These are phyloP conservation scores for Annona squamosa DNA, from an alignment of 164 flowering plant genomes.

Conservation along the genomic window DNA sequence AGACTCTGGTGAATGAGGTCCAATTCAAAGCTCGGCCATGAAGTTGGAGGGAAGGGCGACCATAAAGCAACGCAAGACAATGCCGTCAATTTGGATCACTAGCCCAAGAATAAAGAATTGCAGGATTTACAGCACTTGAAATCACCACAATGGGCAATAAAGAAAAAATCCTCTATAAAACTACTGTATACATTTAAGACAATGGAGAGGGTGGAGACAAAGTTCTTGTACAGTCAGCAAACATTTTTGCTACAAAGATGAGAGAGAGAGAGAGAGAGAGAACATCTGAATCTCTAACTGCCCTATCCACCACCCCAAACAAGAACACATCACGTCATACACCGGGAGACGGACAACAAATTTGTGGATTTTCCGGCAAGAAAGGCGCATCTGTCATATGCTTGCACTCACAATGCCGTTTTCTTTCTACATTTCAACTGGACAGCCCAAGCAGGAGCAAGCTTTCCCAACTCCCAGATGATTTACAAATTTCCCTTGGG, in stretches of 20 bases:
- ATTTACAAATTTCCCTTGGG: background rate
- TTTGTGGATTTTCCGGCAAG: background rate
- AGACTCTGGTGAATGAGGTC: no score
- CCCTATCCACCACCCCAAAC: background rate
- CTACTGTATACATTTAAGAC: no score
- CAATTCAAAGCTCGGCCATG: no score
- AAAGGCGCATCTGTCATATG: background rate
- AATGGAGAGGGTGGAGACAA: no score
- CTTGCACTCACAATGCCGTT: background rate
- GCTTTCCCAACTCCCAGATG: background rate
- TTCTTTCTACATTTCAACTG: background rate
- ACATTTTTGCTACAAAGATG: background rate
- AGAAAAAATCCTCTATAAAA: no score
- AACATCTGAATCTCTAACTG: background rate
- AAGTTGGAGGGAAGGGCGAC: no score
- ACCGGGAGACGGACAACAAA: background rate
- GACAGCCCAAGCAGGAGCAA: constrained; percentile 3
- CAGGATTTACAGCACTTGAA: no score
- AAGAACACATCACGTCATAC: background rate
- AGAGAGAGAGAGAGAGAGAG: background rate
- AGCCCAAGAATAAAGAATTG: no score
- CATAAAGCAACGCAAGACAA: no score
- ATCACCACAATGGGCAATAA: no score
- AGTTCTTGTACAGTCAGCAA: background rate
- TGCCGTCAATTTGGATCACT: no score